Conservation (phyloP, 2,329 filamentous ascomycete species). For the Lecanicillium sp. region DNA sequence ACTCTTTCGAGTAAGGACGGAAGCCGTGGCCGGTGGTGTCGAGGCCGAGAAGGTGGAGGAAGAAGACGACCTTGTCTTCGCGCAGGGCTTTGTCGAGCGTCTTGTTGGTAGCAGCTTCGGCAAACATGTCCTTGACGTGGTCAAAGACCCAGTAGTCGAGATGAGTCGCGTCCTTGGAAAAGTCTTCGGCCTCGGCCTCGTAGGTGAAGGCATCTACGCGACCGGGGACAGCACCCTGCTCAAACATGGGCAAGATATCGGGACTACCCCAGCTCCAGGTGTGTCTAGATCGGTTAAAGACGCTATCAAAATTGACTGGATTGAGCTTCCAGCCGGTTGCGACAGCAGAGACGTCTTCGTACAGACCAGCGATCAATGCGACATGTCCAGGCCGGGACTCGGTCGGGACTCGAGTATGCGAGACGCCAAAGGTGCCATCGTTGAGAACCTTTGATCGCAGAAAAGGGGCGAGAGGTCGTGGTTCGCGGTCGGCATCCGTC, state of each 20-base stretch:
- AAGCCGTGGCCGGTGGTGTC: conserved; percentile 84
- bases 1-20: conserved; percentile 90
- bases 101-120: conserved; percentile 66
- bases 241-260: conserved; percentile 96
- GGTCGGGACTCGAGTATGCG: conserved; percentile 91
- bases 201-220: conserved; percentile 84
- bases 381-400: conserved; percentile 96
- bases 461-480: conserved; percentile 81
- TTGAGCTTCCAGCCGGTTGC: conserved; percentile 98
- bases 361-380: conserved; percentile 89
- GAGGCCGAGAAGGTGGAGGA: conserved; percentile 83
- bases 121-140: conserved; percentile 79
- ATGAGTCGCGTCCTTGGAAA: conserved; percentile 69
- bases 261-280: conserved; percentile 99
- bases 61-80: conserved; percentile 87
- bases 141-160: conserved; percentile 96
- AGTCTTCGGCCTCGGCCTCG: conserved; percentile 79
- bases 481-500: conserved; percentile 54
- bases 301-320: conserved; percentile 95
- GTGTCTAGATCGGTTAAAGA: conserved; percentile 93
- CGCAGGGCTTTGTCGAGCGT: conserved; percentile 65
- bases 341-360: conserved; percentile 96
- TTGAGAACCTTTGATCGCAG: conserved; percentile 81
- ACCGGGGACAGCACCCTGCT: conserved; percentile 81
- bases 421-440: conserved; percentile 92